phyloP scores from a whole-genome alignment of 768 basidiomycete genomes.

The Pleurotus sapidus region DNA sequence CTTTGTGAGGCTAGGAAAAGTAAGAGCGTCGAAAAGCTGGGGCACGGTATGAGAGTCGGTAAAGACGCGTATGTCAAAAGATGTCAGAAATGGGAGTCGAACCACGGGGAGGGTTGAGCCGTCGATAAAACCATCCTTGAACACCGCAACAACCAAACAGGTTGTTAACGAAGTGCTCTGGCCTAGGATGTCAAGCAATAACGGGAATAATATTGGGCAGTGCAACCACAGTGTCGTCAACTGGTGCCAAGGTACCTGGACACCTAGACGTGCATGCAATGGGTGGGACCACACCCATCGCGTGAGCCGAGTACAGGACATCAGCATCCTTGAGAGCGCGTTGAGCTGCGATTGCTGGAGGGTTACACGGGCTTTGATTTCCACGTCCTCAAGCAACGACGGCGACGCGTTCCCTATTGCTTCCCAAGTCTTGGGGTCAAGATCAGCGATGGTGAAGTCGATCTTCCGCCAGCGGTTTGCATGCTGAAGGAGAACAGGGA shows the following conservation, averaged over 20 bases:
- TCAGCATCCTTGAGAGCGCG: background rate
- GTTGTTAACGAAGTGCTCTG: background rate
- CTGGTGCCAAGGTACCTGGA: conserved; percentile 4
- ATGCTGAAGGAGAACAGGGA: conserved; percentile 2
- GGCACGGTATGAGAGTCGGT: background rate
- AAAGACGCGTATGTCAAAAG: background rate
- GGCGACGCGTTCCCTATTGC: background rate
- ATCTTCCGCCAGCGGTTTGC: background rate
- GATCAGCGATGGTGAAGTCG: conserved; percentile 2
- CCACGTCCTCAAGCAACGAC: background rate
- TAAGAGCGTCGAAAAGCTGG: conserved; percentile 1
- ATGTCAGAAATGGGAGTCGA: conserved; percentile 5
- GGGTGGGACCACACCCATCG: conserved; percentile 6
- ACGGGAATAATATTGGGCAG: conserved; percentile 1
- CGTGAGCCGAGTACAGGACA: background rate
- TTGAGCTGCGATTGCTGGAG: background rate
- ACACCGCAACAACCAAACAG: background rate
- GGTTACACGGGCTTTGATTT: background rate
- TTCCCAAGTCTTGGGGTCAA: background rate
- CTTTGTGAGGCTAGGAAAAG: conserved; percentile 4
- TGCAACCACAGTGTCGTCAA: conserved; percentile 7
- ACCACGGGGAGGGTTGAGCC: background rate
- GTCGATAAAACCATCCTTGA: conserved; percentile 1
- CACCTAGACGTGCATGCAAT: background rate
- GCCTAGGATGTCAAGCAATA: background rate